phyloP scores from a whole-genome alignment of 257 asterid genomes.

The Perilla frutescens region DNA sequence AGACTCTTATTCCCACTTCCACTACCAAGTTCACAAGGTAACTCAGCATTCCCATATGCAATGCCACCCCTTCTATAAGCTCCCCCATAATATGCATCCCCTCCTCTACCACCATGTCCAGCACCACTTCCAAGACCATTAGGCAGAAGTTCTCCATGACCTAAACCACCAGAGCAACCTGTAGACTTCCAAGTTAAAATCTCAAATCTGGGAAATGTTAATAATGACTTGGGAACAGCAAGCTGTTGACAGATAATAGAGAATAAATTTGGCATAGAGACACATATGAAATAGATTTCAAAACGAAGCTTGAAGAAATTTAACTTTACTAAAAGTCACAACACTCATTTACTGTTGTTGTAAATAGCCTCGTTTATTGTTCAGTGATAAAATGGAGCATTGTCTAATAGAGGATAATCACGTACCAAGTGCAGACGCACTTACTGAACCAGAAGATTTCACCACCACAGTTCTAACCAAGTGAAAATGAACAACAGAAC shows the following conservation, averaged over 20 bases:
- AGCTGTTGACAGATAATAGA: not conserved
- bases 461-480: constrained; percentile 76
- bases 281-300: not conserved
- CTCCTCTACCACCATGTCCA: constrained; percentile 97
- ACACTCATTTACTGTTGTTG: not conserved
- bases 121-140: constrained; percentile 85
- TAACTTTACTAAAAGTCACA: not conserved
- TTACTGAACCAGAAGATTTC: constrained; percentile 69
- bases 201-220: constrained; percentile 27
- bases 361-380: constrained; percentile 20
- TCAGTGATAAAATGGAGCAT: constrained; percentile 22
- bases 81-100: constrained; percentile 78
- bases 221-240: constrained; percentile 20
- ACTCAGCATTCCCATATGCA: constrained; percentile 71
- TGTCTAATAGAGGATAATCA: constrained; percentile 21
- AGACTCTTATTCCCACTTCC: constrained; percentile 86
- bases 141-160: constrained; percentile 72
- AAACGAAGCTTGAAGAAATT: constrained; percentile 10
- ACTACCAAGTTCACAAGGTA: constrained; percentile 95
- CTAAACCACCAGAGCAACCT: constrained; percentile 89
- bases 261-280: constrained; percentile 17
- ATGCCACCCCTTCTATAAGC: constrained; percentile 68
- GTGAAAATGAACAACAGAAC: constrained; percentile 84
- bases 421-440: constrained; percentile 87
- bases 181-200: constrained; percentile 44